Evolutionary conservation across 176 grass and related monocot species (phyloP).

Genomic region (Melocanna baccifera): DNA sequence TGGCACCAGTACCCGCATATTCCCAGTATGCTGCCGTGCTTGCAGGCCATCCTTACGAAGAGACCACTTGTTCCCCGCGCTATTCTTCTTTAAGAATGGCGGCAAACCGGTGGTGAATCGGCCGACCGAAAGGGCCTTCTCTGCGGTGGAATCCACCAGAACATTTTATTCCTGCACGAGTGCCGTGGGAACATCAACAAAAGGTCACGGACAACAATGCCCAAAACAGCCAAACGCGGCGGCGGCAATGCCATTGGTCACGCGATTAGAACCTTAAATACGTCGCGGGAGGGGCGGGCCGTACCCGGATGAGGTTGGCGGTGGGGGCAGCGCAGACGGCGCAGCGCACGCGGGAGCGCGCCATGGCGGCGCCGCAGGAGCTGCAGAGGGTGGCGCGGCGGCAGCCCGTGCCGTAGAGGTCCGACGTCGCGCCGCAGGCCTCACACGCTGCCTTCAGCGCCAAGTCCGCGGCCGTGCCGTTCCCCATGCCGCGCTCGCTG

Average conservation of each 20-base stretch:
- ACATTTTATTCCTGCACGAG: slow-evolving; percentile 65
- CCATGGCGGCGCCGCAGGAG: slow-evolving; percentile 59
- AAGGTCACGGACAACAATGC: neutral
- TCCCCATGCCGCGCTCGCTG: neutral
- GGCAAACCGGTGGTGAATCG: slow-evolving; percentile 69
- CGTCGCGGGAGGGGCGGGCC: neutral
- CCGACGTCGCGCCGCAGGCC: slow-evolving; percentile 36
- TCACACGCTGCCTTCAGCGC: slow-evolving; percentile 70
- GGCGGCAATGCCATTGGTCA: neutral
- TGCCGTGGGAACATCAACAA: neutral
- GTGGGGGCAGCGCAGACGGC: slow-evolving; percentile 56
- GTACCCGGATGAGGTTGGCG: slow-evolving; percentile 71
- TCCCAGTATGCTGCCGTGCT: slow-evolving; percentile 61
- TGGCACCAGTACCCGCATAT: slow-evolving; percentile 51
- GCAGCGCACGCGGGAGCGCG: slow-evolving; percentile 35
- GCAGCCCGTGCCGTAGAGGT: slow-evolving; percentile 63
- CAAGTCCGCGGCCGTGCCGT: slow-evolving; percentile 30
- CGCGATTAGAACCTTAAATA: neutral
- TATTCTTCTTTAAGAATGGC: slow-evolving; percentile 56
- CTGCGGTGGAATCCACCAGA: slow-evolving; percentile 36
- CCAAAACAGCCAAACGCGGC: neutral
- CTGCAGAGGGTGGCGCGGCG: slow-evolving; percentile 74
- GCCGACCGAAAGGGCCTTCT: slow-evolving; percentile 58
- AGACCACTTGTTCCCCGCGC: slow-evolving; percentile 63
- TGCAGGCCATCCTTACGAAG: slow-evolving; percentile 69